Conservation (phyloP, 495 filamentous ascomycete species). For the Penicillium crystallinum region DNA sequence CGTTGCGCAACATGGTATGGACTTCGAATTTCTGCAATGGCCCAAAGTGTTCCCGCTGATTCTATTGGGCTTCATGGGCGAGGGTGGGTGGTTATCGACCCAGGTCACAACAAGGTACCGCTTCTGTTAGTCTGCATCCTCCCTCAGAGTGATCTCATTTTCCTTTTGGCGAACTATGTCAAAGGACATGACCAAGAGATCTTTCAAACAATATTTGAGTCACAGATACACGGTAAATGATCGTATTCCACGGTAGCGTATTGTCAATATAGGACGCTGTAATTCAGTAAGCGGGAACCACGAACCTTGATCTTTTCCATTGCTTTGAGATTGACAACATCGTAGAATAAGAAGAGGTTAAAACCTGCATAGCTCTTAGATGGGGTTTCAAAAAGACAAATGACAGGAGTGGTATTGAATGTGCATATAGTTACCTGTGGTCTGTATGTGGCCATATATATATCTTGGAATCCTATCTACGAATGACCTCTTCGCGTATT, state of each 20-base stretch:
- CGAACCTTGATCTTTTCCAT: too few species aligned
- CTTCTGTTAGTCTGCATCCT: too few species aligned
- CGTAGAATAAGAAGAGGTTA: too few species aligned
- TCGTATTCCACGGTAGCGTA: background rate
- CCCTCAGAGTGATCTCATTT: background rate
- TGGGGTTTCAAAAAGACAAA: too few species aligned
- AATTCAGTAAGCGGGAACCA: slow-evolving; percentile 15
- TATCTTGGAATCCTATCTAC: too few species aligned
- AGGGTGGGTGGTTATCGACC: background rate
- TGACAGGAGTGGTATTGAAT: too few species aligned
- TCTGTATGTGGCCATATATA: too few species aligned
- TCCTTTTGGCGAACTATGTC: background rate
- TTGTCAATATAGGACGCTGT: background rate
- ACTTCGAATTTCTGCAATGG: background rate
- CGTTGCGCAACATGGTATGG: background rate
- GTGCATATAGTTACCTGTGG: too few species aligned
- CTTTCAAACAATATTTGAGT: background rate
- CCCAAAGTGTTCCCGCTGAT: background rate
- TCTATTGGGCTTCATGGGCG: background rate
- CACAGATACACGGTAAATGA: background rate
- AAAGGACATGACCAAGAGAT: background rate
- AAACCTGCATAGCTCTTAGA: too few species aligned
- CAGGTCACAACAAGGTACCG: background rate
- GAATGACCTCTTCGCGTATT: too few species aligned
- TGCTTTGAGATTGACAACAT: background rate